Evolutionary conservation across 2,329 filamentous ascomycete species (phyloP), one percentile per base, ranked within the genome.

Genomic region (Fusarium dimerum): DNA sequence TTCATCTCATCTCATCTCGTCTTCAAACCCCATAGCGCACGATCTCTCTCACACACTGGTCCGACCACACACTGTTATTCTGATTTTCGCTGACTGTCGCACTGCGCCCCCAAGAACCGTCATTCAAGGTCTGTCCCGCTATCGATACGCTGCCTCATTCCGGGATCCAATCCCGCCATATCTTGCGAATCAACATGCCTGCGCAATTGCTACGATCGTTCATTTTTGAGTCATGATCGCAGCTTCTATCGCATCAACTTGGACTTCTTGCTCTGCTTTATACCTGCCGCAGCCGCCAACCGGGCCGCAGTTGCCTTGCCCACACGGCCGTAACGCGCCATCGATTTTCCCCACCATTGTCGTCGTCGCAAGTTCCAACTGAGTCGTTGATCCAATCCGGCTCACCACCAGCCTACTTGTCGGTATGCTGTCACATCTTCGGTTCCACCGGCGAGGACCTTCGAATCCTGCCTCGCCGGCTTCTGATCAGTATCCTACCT

Each of bases 361-460:
- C 56, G 56, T 46, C 51, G 51, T 61, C 50, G 54, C 59, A 40
- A 51, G 20, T 61, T 57, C 54, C 61, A 54, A 60, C 59, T 55
- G 43, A 51, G 43, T 44, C 42, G 45, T 47, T 38, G 50, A 48
- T 50, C 53, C 20, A 59, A 59, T 47, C 40, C 46, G 50, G 51
- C 55, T 56, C 53, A 51, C 58, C 54, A 42, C 44, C 52, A 55
- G 59, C 58, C 61, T 57, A 49, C 42, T 46, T 38, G 42, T 51
- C 58, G 59, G 52, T 56, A 81, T 81, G 78, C 72, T 81, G 48
- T 80, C 78, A 59, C 76, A 80, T 68, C 74, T 84, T 44, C 80
- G 81, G 63, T 83, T 84, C 69, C 81, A 84, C 63, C 78, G 81
- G 62, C 78, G 81, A 63, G 80, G 74, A 44, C 76, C 76, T 60